A percentile compares a stretch with the other conserved stretches of the same genome.
Evolutionary conservation across 371 early-diverging fungal species (phyloP).

Genomic region (Mucor velutinosus): DNA sequence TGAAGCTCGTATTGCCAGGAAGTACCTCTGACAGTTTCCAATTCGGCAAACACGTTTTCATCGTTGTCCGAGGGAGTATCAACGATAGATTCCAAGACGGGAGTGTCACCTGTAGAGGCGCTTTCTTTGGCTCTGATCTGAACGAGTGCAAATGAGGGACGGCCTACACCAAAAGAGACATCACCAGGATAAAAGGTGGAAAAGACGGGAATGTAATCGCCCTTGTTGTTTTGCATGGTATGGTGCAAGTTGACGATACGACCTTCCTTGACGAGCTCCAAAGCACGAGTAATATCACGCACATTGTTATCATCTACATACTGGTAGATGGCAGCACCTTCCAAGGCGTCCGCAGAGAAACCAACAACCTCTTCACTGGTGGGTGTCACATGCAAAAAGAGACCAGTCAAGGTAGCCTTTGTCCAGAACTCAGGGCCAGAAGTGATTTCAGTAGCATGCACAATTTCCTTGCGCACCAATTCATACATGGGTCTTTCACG

Average conservation of each 20-base stretch:
- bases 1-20: conserved; percentile 59
- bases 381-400: conserved; percentile 53
- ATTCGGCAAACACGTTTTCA: conserved; percentile 48
- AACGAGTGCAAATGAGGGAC: conserved; percentile 41
- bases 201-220: conserved; percentile 42
- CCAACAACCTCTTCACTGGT: conserved; percentile 44
- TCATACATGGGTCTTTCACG: conserved; percentile 51
- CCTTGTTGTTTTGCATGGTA: conserved; percentile 45
- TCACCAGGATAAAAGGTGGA: conserved; percentile 55
- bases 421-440: conserved; percentile 51
- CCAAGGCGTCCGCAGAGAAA: conserved; percentile 36
- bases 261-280: conserved; percentile 46
- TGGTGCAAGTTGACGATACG: conserved; percentile 41
- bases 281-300: conserved; percentile 45
- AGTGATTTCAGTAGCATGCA: conserved; percentile 17
- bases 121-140: conserved; percentile 36
- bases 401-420: conserved; percentile 57
- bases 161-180: conserved; percentile 23
- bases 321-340: conserved; percentile 56
- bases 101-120: not conserved
- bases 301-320: conserved; percentile 52
- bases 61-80: conserved; percentile 17
- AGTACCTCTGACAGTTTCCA: conserved; percentile 44
- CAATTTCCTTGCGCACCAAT: conserved; percentile 34
- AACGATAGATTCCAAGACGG: conserved; percentile 13